Conservation (phyloP, 2,329 filamentous ascomycete species). For the Aschersonia sp. region DNA sequence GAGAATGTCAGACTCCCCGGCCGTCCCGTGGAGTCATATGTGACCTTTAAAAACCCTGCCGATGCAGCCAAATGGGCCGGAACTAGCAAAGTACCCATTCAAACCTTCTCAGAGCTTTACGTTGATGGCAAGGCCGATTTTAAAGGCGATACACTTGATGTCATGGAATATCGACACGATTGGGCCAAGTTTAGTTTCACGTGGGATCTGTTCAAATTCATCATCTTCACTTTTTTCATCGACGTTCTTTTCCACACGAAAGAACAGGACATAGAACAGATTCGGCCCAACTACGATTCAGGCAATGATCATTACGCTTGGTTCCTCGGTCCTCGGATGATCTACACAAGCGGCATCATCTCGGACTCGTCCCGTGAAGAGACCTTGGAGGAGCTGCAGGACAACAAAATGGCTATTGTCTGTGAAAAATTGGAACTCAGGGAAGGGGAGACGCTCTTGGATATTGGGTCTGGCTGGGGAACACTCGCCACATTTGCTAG, state of each 20-base stretch:
- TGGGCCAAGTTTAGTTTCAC: slow-evolving; percentile 91
- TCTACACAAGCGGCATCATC: slow-evolving; percentile 89
- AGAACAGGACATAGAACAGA: slow-evolving; percentile 84
- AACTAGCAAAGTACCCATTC: slow-evolving; percentile 49
- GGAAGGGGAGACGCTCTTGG: slow-evolving; percentile 53
- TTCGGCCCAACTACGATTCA: slow-evolving; percentile 87
- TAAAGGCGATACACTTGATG: slow-evolving; percentile 76
- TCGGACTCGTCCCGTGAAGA: slow-evolving; percentile 51
- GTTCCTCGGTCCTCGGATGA: slow-evolving; percentile 95
- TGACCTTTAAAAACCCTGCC: slow-evolving; percentile 51
- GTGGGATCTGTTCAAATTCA: slow-evolving; percentile 63
- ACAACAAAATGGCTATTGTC: slow-evolving; percentile 80
- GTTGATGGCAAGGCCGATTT: slow-evolving; percentile 83
- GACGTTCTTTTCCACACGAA: slow-evolving; percentile 76
- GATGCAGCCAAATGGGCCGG: slow-evolving; percentile 51
- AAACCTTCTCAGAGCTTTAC: slow-evolving; percentile 70
- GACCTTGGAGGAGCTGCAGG: slow-evolving; percentile 83
- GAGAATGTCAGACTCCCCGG: slow-evolving; percentile 77
- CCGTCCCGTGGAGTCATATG: slow-evolving; percentile 74
- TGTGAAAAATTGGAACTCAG: slow-evolving; percentile 85
- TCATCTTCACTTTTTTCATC: slow-evolving; percentile 68
- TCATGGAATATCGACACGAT: slow-evolving; percentile 80
- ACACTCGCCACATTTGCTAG: slow-evolving; percentile 83
- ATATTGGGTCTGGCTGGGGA: slow-evolving; percentile 93
- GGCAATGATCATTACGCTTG: slow-evolving; percentile 94